Conservation (phyloP, 1,139 yeast species). For the Saccharomycopsis hybrid region DNA sequence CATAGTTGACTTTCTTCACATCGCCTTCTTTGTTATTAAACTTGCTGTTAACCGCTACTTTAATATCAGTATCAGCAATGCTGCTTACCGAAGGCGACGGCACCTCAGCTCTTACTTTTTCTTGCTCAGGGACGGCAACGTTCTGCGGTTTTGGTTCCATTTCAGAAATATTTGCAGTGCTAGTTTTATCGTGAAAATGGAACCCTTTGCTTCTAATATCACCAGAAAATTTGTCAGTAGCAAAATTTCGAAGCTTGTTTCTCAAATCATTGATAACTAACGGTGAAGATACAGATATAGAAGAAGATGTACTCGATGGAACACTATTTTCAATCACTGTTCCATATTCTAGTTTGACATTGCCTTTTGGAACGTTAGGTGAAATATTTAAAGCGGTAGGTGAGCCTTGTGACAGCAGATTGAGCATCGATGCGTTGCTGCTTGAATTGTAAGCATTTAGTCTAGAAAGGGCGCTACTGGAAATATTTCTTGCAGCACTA, state of each 20-base stretch:
- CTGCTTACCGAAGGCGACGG: too few relatives aligned
- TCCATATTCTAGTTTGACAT: slow-evolving; percentile 17
- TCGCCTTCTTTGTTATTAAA: background rate
- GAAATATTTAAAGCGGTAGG: background rate
- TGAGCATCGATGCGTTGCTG: background rate
- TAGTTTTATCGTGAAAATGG: background rate
- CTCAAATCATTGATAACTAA: slow-evolving; percentile 11
- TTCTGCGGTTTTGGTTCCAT: background rate
- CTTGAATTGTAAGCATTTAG: background rate
- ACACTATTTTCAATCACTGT: slow-evolving; percentile 18
- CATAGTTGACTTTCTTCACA: slow-evolving; percentile 26
- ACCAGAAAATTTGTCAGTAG: background rate
- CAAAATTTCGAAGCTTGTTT: background rate
- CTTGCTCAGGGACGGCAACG: too few relatives aligned
- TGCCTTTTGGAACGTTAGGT: background rate
- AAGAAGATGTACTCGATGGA: slow-evolving; percentile 11
- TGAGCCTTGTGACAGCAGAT: background rate
- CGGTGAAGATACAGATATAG: slow-evolving; percentile 17
- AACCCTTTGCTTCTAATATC: background rate
- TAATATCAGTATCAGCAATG: background rate
- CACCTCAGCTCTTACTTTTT: too few relatives aligned
- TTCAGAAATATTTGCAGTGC: background rate
- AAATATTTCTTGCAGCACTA: slow-evolving; percentile 1
- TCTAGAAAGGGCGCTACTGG: slow-evolving; percentile 8
- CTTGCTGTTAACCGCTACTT: background rate